Percentiles rank a stretch among this genome's conserved stretches.
Conservation (phyloP, 2,329 filamentous ascomycete species). For the Tympanopsis confertula region DNA sequence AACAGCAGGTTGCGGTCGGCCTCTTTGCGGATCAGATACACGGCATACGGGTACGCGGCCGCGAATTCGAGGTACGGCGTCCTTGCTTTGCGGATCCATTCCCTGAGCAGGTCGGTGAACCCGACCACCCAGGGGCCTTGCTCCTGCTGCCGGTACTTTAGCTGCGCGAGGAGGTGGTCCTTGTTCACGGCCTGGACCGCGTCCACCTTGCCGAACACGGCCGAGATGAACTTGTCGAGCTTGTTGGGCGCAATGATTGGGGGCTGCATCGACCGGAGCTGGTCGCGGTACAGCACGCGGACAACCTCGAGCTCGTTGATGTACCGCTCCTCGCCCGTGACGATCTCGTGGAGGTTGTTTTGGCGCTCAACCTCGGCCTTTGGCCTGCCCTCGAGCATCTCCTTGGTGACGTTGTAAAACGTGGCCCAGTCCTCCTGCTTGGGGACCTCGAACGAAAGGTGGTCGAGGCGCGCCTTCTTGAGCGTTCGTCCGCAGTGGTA, state of each 20-base stretch:
- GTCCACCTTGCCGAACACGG: conserved; percentile 86
- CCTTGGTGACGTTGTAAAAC: conserved; percentile 74
- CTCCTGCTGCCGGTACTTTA: conserved; percentile 93
- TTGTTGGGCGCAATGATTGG: conserved; percentile 71
- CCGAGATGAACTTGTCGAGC: conserved; percentile 66
- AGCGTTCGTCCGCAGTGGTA: conserved; percentile 86
- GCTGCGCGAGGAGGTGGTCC: conserved; percentile 78
- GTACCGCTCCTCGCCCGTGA: conserved; percentile 86
- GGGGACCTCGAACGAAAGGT: conserved; percentile 56
- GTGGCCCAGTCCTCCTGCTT: conserved; percentile 77
- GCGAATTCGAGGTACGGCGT: conserved; percentile 86
- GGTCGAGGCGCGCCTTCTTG: conserved; percentile 83
- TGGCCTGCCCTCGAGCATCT: conserved; percentile 56
- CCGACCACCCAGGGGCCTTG: conserved; percentile 90
- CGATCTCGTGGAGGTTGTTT: conserved; percentile 89
- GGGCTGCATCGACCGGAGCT: conserved; percentile 60
- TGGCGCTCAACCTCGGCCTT: conserved; percentile 88
- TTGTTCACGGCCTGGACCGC: conserved; percentile 83
- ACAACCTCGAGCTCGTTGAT: conserved; percentile 84
- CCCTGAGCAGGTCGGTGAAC: conserved; percentile 92
- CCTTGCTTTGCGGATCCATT: conserved; percentile 94
- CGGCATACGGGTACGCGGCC: conserved; percentile 72
- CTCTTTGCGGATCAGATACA: conserved; percentile 74
- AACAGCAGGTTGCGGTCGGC: conserved; percentile 76
- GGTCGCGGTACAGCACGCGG: conserved; percentile 73